Percentiles rank a stretch among this genome's conserved stretches.
Evolutionary conservation across 495 filamentous ascomycete species (phyloP).

Genomic region (Aspergillus panamensis): DNA sequence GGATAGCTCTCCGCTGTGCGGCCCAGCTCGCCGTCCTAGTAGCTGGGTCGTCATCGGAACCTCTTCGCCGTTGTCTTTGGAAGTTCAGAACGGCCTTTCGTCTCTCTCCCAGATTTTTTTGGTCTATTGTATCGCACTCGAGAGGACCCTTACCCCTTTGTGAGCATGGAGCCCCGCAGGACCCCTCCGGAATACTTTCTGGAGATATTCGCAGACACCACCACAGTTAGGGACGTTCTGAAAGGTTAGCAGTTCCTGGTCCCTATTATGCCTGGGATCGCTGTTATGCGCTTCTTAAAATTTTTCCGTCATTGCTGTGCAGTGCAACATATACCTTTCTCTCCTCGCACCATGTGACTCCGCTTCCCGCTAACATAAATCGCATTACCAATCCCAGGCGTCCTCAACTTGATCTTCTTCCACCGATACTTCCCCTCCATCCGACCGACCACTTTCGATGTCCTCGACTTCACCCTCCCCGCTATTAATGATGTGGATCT

Average conservation of each 20-base stretch:
- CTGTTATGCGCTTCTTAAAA: not conserved
- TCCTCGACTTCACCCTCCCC: conserved; percentile 88
- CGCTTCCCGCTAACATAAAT: not conserved
- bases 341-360: not conserved
- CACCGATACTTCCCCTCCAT: conserved; percentile 92
- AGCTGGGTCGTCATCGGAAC: conserved; percentile 18
- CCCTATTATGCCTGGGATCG: not conserved
- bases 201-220: conserved; percentile 78
- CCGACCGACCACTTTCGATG: conserved; percentile 77
- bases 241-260: conserved; percentile 60
- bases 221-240: conserved; percentile 82
- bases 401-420: conserved; percentile 98
- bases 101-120: not conserved
- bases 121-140: not conserved
- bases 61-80: not conserved
- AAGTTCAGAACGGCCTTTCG: not conserved
- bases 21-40: conserved; percentile 9
- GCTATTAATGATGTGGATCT: conserved; percentile 84
- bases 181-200: conserved; percentile 77
- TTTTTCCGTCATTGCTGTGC: not conserved
- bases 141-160: not conserved
- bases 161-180: conserved; percentile 53
- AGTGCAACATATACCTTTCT: not conserved
- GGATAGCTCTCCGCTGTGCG: conserved; percentile 13
- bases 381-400: conserved; percentile 49